Percentiles rank a stretch among this genome's conserved stretches.
Evolutionary conservation across 108 stramenopile genomes (phyloP).

Genomic region (Nitzschia putrida): DNA sequence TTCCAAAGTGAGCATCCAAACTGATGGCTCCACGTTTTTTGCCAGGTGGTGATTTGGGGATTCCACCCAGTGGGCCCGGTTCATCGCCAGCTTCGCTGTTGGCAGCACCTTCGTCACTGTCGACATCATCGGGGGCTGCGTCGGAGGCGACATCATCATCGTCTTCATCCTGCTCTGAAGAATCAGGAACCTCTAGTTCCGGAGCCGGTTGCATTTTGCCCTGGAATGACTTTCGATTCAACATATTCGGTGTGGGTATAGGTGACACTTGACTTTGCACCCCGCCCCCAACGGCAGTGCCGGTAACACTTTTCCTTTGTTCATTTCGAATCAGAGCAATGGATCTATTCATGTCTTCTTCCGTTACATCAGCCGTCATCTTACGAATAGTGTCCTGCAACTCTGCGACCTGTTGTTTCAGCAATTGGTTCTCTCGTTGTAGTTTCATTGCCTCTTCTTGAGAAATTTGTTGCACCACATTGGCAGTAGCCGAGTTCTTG

Average conservation of each 20-base stretch:
- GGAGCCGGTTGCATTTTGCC: constrained; percentile 5
- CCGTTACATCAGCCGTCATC: constrained; percentile 32
- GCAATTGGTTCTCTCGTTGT: constrained; percentile 69
- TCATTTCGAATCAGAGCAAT: constrained; percentile 17
- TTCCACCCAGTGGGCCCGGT: constrained; percentile 6
- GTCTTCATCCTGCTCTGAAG: constrained; percentile 2
- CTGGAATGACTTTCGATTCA: not conserved
- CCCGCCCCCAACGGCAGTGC: not conserved
- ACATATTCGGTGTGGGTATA: not conserved
- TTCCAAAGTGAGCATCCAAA: constrained; percentile 17
- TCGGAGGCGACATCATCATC: constrained; percentile 11
- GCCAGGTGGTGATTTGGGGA: not conserved
- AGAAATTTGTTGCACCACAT: constrained; percentile 64
- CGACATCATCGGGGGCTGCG: constrained; percentile 1
- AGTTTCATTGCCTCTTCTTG: constrained; percentile 69
- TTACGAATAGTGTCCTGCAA: constrained; percentile 31
- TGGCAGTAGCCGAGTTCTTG: constrained; percentile 87
- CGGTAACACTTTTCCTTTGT: not conserved
- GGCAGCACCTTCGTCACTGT: constrained; percentile 18
- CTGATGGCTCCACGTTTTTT: constrained; percentile 1
- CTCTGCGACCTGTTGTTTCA: constrained; percentile 60
- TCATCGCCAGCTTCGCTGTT: constrained; percentile 13
- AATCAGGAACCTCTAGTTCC: constrained; percentile 14
- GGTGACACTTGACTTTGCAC: not conserved
- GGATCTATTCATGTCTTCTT: constrained; percentile 30